Conservation (phyloP, 495 filamentous ascomycete genomes). For the Cladorrhinum samala region DNA sequence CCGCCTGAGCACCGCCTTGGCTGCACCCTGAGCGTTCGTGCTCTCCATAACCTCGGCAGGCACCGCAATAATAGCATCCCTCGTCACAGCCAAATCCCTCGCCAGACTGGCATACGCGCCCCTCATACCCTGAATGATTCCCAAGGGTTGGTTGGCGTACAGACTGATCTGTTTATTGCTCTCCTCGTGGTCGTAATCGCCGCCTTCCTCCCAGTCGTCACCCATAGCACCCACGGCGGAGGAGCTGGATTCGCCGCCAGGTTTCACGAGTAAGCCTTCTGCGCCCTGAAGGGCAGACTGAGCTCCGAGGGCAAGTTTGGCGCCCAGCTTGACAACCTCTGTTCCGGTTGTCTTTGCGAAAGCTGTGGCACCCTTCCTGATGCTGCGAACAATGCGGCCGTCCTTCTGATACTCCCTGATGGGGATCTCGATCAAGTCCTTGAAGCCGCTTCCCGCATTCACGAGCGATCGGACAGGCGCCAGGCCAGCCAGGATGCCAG, state of each 20-base stretch:
- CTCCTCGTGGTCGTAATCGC: conserved; percentile 60
- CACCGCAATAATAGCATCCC: conserved; percentile 91
- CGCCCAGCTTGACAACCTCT: conserved; percentile 86
- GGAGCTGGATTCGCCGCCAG: conserved; percentile 23
- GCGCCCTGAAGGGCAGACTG: conserved; percentile 85
- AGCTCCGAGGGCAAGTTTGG: conserved; percentile 90
- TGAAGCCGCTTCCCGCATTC: conserved; percentile 81
- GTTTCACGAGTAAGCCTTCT: conserved; percentile 64
- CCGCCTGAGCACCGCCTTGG: conserved; percentile 68
- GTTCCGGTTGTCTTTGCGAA: conserved; percentile 91
- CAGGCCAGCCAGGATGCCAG: conserved; percentile 81
- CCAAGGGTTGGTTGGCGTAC: conserved; percentile 89
- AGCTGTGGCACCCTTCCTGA: conserved; percentile 79
- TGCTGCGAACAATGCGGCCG: conserved; percentile 82
- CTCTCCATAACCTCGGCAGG: conserved; percentile 87
- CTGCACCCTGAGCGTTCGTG: conserved; percentile 72
- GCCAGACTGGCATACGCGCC: conserved; percentile 77
- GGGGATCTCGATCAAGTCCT: conserved; percentile 79
- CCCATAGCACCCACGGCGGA: conserved; percentile 15
- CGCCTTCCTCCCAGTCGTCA: conserved; percentile 43
- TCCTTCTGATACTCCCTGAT: conserved; percentile 91
- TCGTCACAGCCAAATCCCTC: conserved; percentile 74
- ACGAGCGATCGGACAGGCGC: conserved; percentile 83
- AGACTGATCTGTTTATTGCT: conserved; percentile 64
- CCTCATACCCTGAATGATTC: conserved; percentile 76